Conservation (phyloP, 2,329 filamentous ascomycete species). For the Aspergillus latus region DNA sequence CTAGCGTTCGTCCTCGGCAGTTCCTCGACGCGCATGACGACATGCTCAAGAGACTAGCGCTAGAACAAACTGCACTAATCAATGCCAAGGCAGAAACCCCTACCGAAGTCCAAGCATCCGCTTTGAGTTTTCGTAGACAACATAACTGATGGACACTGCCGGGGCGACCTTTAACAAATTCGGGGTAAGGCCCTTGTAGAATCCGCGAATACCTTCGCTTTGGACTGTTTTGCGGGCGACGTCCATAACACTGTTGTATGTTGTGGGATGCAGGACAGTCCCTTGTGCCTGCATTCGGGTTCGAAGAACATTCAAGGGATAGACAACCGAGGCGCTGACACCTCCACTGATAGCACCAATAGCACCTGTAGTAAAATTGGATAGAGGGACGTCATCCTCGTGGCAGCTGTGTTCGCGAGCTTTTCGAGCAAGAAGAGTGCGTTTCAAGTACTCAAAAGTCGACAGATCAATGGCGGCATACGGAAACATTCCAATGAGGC, state of each 20-base stretch:
- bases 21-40: too few species aligned
- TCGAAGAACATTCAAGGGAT: constrained; percentile 89
- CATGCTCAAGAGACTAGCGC: background rate
- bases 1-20: background rate
- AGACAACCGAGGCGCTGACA: constrained; percentile 89
- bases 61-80: background rate
- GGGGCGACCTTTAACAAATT: constrained; percentile 96
- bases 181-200: constrained; percentile 93
- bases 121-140: constrained; percentile 91
- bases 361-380: constrained; percentile 78
- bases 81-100: constrained; percentile 15
- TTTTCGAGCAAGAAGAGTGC: constrained; percentile 67
- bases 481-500: constrained; percentile 92
- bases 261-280: constrained; percentile 83
- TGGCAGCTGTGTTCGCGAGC: constrained; percentile 68
- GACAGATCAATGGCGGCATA: constrained; percentile 96
- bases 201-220: constrained; percentile 77
- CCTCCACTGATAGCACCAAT: constrained; percentile 92
- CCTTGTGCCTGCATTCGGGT: constrained; percentile 93
- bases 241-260: constrained; percentile 88
- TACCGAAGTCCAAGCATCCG: constrained; percentile 58
- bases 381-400: constrained; percentile 78
- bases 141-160: constrained; percentile 90
- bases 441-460: constrained; percentile 91
- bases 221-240: constrained; percentile 79